Evolutionary conservation across 208 protist species (phyloP).

Genomic region (Trypanosoma cruzi): DNA sequence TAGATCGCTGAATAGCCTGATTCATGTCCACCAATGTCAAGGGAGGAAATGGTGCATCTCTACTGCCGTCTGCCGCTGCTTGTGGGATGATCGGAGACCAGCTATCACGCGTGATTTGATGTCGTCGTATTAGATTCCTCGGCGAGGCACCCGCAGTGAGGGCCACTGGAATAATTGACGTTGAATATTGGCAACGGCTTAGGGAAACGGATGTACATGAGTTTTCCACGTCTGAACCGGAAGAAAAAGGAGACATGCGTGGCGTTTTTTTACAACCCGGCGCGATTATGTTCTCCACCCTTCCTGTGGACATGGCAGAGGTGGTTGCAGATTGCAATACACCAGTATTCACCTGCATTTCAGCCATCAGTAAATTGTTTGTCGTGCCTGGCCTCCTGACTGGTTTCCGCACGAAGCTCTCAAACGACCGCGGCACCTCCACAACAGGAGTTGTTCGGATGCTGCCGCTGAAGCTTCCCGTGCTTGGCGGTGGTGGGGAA

Average conservation of each 20-base stretch:
- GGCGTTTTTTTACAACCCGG: background rate
- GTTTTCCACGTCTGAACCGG: background rate
- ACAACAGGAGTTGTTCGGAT: background rate
- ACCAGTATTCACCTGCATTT: too few species aligned
- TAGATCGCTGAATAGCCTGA: constrained; percentile 1
- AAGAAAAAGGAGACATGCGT: background rate
- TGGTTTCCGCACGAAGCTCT: background rate
- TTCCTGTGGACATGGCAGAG: background rate
- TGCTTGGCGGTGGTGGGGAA: constrained; percentile 6
- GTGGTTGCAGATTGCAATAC: background rate
- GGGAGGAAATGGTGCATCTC: background rate
- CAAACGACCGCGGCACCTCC: background rate
- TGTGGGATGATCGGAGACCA: background rate
- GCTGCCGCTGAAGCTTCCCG: background rate
- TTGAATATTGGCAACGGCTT: background rate
- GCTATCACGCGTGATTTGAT: background rate
- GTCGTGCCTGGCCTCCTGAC: background rate
- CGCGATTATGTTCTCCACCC: background rate
- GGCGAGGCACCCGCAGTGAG: background rate
- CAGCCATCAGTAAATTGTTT: too few species aligned
- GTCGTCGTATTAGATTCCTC: background rate
- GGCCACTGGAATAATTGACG: background rate
- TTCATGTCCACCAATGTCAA: constrained; percentile 5
- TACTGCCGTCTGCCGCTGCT: background rate
- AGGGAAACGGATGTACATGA: background rate